These are phyloP conservation scores for Ustulina deusta DNA, from an alignment of 2,329 filamentous ascomycete genomes.

Conservation along the genomic window DNA sequence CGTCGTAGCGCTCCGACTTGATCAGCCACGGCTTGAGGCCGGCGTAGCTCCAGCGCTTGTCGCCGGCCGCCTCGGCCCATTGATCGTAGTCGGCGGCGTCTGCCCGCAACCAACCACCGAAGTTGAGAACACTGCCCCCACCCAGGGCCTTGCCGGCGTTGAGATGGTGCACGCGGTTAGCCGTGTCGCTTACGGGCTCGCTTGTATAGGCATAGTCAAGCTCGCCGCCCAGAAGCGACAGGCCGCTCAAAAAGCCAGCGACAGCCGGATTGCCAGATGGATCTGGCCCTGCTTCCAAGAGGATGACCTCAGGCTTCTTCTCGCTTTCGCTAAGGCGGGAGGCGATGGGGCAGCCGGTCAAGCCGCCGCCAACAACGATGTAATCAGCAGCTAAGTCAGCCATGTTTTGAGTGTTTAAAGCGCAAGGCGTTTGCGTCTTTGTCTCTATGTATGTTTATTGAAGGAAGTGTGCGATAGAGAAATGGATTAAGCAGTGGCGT, in stretches of 20 bases:
- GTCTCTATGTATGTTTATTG: too few relatives aligned
- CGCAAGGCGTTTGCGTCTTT: too few relatives aligned
- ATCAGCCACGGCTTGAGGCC: slow-evolving; percentile 60
- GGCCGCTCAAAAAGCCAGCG: slow-evolving; percentile 41
- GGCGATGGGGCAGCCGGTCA: slow-evolving; percentile 44
- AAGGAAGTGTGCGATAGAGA: too few relatives aligned
- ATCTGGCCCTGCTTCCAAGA: slow-evolving; percentile 46
- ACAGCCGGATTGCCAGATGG: slow-evolving; percentile 40
- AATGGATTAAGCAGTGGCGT: too few relatives aligned
- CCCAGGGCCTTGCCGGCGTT: slow-evolving; percentile 45
- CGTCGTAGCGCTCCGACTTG: slow-evolving; percentile 47
- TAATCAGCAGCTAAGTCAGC: slow-evolving; percentile 41
- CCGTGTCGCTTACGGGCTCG: slow-evolving; percentile 40
- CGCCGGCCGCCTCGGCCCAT: neutral
- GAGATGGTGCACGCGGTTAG: slow-evolving; percentile 38
- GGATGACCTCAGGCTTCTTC: slow-evolving; percentile 40
- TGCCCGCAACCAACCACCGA: slow-evolving; percentile 46
- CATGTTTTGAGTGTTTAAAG: too few relatives aligned
- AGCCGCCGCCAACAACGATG: slow-evolving; percentile 46
- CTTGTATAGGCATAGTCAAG: slow-evolving; percentile 45
- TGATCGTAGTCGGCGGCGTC: slow-evolving; percentile 45
- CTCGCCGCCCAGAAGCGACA: slow-evolving; percentile 42
- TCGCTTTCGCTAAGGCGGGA: slow-evolving; percentile 43
- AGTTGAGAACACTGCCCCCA: slow-evolving; percentile 46
- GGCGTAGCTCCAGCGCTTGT: slow-evolving; percentile 52